These are phyloP conservation scores for Arabis hirsuta DNA, from an alignment of 345 rosid genomes.

Conservation along the genomic window DNA sequence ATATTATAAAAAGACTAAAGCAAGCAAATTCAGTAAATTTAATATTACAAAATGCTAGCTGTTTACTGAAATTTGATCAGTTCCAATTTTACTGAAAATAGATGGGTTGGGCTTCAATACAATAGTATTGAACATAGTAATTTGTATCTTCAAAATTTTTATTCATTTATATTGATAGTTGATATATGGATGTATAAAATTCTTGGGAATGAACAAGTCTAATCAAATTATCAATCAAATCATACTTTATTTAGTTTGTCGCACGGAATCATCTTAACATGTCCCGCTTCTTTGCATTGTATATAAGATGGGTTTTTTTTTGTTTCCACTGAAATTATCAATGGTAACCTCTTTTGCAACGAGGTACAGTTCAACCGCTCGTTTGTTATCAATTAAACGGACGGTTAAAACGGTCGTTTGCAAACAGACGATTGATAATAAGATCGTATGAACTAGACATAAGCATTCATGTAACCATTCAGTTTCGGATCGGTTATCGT, in stretches of 20 bases:
- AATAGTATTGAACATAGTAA: neutral
- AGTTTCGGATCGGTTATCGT: too few species aligned
- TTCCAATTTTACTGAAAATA: neutral
- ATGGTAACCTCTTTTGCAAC: too few species aligned
- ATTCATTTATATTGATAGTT: neutral
- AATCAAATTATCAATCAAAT: slow-evolving; percentile 34
- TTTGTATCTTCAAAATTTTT: neutral
- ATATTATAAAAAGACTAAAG: neutral
- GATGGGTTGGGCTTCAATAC: neutral
- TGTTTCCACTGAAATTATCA: too few species aligned
- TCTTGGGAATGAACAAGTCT: slow-evolving; percentile 23
- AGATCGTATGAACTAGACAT: too few species aligned
- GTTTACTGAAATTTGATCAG: neutral
- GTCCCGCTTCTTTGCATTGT: slow-evolving; percentile 18
- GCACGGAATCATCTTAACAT: slow-evolving; percentile 32
- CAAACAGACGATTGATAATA: too few species aligned
- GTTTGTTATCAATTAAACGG: too few species aligned
- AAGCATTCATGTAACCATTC: too few species aligned
- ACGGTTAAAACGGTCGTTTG: too few species aligned
- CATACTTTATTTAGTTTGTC: slow-evolving; percentile 33
- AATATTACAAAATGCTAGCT: neutral
- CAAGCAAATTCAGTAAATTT: neutral
- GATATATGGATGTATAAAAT: neutral
- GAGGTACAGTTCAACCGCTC: too few species aligned
- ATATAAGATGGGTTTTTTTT: neutral